Evolutionary conservation across 2,329 filamentous ascomycete genomes (phyloP).

Genomic region (Phoma herbarum): DNA sequence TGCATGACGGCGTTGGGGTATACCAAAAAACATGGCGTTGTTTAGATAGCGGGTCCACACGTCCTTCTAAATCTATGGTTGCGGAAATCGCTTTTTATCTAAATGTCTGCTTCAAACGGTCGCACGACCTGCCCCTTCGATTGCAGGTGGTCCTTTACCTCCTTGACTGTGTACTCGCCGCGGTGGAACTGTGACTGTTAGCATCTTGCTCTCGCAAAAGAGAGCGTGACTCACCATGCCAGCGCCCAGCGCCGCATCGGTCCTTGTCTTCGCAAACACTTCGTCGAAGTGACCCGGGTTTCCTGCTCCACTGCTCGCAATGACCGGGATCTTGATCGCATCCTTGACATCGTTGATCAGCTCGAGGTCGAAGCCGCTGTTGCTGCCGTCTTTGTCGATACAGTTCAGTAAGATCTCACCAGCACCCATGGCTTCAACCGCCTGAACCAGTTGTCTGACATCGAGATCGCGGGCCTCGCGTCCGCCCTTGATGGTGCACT

Average conservation of each 20-base stretch:
- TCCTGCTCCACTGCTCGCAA: constrained; percentile 92
- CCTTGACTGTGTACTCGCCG: constrained; percentile 90
- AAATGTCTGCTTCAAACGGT: constrained; percentile 67
- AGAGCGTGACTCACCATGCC: constrained; percentile 73
- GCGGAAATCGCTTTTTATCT: not conserved
- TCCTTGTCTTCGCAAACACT: constrained; percentile 84
- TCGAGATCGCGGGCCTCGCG: constrained; percentile 94
- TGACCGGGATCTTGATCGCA: constrained; percentile 90
- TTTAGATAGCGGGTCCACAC: not conserved
- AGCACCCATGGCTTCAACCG: constrained; percentile 94
- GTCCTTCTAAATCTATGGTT: constrained; percentile 3
- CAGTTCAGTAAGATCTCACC: constrained; percentile 97
- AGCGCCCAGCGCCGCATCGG: constrained; percentile 92
- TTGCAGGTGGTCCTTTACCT: constrained; percentile 86
- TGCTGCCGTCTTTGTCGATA: constrained; percentile 96
- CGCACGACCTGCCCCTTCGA: constrained; percentile 79
- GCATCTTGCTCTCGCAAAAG: not conserved
- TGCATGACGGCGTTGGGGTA: constrained; percentile 30
- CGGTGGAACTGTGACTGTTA: constrained; percentile 75
- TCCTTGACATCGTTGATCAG: constrained; percentile 87
- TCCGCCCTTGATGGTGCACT: constrained; percentile 95
- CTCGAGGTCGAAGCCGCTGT: constrained; percentile 93
- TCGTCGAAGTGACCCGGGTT: constrained; percentile 87
- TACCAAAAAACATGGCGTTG: constrained; percentile 36
- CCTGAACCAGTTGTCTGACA: constrained; percentile 84